A percentile compares a stretch with the other conserved stretches of the same genome.
These are phyloP conservation scores for Mimosa pudica DNA, from an alignment of 306 rosid species.

Conservation along the genomic window DNA sequence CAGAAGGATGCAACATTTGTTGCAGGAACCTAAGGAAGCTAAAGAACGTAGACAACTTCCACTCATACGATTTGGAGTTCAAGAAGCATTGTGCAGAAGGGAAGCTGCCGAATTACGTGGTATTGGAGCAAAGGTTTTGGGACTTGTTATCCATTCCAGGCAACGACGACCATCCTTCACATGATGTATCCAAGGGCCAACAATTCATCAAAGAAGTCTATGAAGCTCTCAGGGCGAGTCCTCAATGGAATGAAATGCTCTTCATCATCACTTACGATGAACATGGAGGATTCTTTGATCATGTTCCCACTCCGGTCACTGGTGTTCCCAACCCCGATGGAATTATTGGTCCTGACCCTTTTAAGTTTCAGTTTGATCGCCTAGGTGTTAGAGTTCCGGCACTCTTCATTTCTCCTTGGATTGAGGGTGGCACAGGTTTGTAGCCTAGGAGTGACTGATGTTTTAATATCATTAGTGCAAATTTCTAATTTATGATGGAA, in stretches of 20 bases:
- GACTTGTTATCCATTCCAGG: conserved; percentile 49
- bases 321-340: conserved; percentile 74
- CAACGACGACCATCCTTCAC: conserved; percentile 86
- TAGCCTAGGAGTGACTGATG: not conserved
- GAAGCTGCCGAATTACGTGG: conserved; percentile 73
- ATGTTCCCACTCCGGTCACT: conserved; percentile 58
- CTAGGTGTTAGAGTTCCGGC: conserved; percentile 77
- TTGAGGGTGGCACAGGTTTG: conserved; percentile 62
- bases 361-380: conserved; percentile 57
- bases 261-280: conserved; percentile 70
- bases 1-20: not conserved
- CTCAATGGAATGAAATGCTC: conserved; percentile 79
- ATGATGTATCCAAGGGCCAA: conserved; percentile 76
- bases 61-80: conserved; percentile 48
- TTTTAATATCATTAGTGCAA: not conserved
- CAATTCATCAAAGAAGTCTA: conserved; percentile 61
- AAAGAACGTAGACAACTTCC: conserved; percentile 58
- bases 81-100: conserved; percentile 73
- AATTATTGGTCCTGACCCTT: conserved; percentile 54
- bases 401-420: conserved; percentile 73
- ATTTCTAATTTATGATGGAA: too few species aligned
- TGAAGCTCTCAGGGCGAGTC: conserved; percentile 65
- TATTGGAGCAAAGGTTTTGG: conserved; percentile 65
- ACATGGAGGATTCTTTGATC: conserved; percentile 84
- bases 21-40: conserved; percentile 66